These are phyloP conservation scores for Trichoderma arundinaceum DNA, from an alignment of 2,329 filamentous ascomycete species.

Conservation along the genomic window DNA sequence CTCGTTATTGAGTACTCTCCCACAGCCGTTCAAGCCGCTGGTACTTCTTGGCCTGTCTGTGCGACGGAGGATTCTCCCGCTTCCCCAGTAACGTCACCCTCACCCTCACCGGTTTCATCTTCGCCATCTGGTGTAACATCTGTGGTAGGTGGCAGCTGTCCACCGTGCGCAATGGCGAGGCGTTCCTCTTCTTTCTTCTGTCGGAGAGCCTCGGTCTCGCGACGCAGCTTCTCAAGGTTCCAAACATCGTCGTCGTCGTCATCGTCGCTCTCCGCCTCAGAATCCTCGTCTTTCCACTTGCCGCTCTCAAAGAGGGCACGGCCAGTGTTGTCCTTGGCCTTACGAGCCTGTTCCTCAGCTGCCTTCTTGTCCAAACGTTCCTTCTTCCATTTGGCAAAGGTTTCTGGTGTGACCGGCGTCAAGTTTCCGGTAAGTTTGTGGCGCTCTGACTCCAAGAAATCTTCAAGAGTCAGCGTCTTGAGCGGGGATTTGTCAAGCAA, in stretches of 20 bases:
- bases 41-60: constrained; percentile 29
- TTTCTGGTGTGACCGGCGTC: constrained; percentile 91
- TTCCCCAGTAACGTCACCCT: background rate
- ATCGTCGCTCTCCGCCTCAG: constrained; percentile 54
- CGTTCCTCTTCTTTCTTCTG: constrained; percentile 80
- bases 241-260: constrained; percentile 61
- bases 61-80: constrained; percentile 2
- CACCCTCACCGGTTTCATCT: constrained; percentile 22
- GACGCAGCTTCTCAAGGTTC: constrained; percentile 82
- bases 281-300: constrained; percentile 78
- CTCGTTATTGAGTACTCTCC: constrained; percentile 13
- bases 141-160: constrained; percentile 1
- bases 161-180: constrained; percentile 46
- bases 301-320: constrained; percentile 95
- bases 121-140: constrained; percentile 31
- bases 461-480: constrained; percentile 92
- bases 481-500: constrained; percentile 94
- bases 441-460: constrained; percentile 94
- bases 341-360: constrained; percentile 86
- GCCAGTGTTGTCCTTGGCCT: constrained; percentile 94
- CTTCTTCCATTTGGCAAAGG: constrained; percentile 97
- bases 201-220: constrained; percentile 80
- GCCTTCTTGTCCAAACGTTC: constrained; percentile 93
- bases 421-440: constrained; percentile 91
- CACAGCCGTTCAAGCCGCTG: constrained; percentile 33